These are phyloP conservation scores for Samsoniella hepiali DNA, from an alignment of 2,329 filamentous ascomycete genomes.

Conservation along the genomic window DNA sequence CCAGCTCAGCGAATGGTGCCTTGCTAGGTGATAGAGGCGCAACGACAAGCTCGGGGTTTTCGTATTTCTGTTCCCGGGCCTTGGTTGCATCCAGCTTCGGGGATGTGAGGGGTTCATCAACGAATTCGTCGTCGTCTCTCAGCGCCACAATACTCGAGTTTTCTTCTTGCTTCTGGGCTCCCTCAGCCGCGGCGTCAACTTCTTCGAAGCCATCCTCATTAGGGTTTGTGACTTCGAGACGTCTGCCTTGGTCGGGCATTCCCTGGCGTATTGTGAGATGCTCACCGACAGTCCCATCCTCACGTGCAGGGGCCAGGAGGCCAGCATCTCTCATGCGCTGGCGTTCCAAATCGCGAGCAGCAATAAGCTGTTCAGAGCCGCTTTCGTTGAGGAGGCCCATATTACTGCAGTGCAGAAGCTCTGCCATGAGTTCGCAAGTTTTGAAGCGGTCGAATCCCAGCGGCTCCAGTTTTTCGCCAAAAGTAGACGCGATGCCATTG, in stretches of 20 bases:
- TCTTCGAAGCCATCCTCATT: slow-evolving; percentile 94
- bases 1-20: slow-evolving; percentile 24
- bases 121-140: slow-evolving; percentile 69
- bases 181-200: slow-evolving; percentile 68
- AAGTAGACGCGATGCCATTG: slow-evolving; percentile 77
- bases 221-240: slow-evolving; percentile 75
- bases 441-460: slow-evolving; percentile 98
- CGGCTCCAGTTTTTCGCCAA: slow-evolving; percentile 86
- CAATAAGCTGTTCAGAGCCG: slow-evolving; percentile 84
- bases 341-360: slow-evolving; percentile 73
- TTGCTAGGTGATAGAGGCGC: slow-evolving; percentile 55
- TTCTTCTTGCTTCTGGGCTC: slow-evolving; percentile 36
- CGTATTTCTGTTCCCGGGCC: slow-evolving; percentile 48
- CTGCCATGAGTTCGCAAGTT: slow-evolving; percentile 97
- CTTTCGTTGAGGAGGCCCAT: slow-evolving; percentile 94
- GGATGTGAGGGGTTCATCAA: slow-evolving; percentile 73
- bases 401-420: slow-evolving; percentile 95
- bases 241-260: slow-evolving; percentile 58
- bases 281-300: slow-evolving; percentile 47
- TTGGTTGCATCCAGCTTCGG: slow-evolving; percentile 60
- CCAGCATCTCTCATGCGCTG: slow-evolving; percentile 76
- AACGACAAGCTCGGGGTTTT: slow-evolving; percentile 56
- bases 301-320: slow-evolving; percentile 51
- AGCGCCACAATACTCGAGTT: background rate
- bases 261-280: slow-evolving; percentile 58